Evolutionary conservation across 2,329 filamentous ascomycete genomes (phyloP).

Genomic region (Pyrenophora tritici-repentis): DNA sequence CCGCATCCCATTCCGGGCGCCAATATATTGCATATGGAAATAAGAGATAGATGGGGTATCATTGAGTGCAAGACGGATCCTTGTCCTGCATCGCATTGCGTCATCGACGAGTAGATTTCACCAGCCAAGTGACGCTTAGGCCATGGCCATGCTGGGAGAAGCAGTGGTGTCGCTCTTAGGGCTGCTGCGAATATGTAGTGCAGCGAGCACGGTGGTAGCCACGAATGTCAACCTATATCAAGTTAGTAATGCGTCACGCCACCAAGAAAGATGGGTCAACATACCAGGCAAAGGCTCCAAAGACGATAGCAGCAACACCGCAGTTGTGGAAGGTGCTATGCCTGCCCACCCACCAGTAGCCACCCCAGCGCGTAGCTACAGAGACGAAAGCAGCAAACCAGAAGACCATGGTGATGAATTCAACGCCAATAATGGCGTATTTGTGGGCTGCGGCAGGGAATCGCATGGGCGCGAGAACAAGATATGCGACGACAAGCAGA

Average conservation of each 20-base stretch:
- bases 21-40: neutral
- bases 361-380: constrained; percentile 67
- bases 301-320: constrained; percentile 67
- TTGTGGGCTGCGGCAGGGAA: constrained; percentile 65
- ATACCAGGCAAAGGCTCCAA: constrained; percentile 69
- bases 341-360: constrained; percentile 56
- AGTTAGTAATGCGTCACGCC: constrained; percentile 13
- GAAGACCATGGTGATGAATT: constrained; percentile 79
- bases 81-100: neutral
- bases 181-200: constrained; percentile 53
- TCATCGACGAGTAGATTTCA: neutral
- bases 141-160: constrained; percentile 47
- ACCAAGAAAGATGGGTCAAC: constrained; percentile 13
- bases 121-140: constrained; percentile 25
- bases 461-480: constrained; percentile 70
- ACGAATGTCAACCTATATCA: constrained; percentile 56
- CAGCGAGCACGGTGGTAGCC: constrained; percentile 56
- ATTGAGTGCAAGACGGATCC: neutral
- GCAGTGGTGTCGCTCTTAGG: constrained; percentile 38
- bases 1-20: constrained; percentile 7
- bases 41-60: constrained; percentile 11
- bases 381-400: constrained; percentile 90
- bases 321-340: constrained; percentile 58
- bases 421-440: constrained; percentile 69
- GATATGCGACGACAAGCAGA: constrained; percentile 68